Evolutionary conservation across 75 land plant genomes (phyloP).

Genomic region (Picea glauca): DNA sequence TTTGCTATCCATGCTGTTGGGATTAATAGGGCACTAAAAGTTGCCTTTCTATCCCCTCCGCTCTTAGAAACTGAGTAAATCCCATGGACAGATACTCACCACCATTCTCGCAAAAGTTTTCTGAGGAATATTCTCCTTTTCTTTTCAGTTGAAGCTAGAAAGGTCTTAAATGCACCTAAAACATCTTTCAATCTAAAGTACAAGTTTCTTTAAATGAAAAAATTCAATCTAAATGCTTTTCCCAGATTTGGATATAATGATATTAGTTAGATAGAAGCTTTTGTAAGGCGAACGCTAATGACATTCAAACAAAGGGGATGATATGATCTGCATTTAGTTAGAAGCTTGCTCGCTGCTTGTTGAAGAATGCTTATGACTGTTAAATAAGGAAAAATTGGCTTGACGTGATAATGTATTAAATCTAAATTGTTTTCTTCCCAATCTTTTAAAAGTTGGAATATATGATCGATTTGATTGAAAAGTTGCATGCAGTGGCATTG

Average conservation of each 20-base stretch:
- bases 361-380: neutral
- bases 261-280: neutral
- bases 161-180: no score
- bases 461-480: neutral
- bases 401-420: neutral
- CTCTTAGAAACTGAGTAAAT: no score
- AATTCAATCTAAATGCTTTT: neutral
- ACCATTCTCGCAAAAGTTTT: no score
- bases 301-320: neutral
- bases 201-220: no score
- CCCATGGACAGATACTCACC: no score
- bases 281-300: neutral
- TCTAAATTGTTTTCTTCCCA: neutral
- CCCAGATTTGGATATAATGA: neutral
- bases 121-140: no score
- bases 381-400: neutral
- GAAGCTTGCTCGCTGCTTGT: neutral
- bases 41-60: no score
- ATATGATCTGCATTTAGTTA: neutral
- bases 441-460: neutral
- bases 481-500: neutral
- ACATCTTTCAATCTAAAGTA: no score
- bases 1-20: no score
- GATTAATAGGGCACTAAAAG: no score
- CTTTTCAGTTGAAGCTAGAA: no score